phyloP scores from a whole-genome alignment of 2,329 filamentous ascomycete species.

The Fusarium sublunatum region DNA sequence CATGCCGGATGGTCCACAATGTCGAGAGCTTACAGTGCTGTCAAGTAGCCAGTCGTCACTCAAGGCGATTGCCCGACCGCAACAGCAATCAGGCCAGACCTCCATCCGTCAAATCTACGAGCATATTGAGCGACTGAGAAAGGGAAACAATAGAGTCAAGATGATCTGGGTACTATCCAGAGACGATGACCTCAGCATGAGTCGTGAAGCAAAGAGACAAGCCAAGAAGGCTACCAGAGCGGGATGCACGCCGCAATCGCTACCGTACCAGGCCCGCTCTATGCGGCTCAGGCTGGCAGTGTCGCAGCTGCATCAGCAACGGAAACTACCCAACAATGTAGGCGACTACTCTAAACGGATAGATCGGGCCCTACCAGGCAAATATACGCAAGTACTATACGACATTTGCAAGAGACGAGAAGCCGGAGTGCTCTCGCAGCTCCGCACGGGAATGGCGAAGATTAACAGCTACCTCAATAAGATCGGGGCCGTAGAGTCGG shows the following conservation, averaged over 20 bases:
- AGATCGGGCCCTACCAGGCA: conserved; percentile 7
- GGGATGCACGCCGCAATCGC: neutral
- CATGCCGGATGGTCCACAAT: conserved; percentile 16
- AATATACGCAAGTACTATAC: conserved; percentile 4
- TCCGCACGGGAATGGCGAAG: conserved; percentile 5
- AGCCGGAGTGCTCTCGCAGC: neutral
- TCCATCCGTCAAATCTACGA: conserved; percentile 22
- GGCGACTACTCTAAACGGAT: conserved; percentile 16
- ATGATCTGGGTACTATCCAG: conserved; percentile 13
- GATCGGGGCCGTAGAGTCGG: neutral
- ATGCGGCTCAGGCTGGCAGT: neutral
- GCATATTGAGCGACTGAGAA: conserved; percentile 3
- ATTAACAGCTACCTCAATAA: conserved; percentile 2
- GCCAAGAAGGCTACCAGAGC: conserved; percentile 1
- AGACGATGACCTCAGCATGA: neutral
- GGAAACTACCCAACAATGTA: conserved; percentile 6
- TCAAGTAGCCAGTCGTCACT: conserved; percentile 24
- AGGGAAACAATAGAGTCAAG: conserved; percentile 2
- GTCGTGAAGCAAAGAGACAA: neutral
- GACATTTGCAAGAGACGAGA: neutral
- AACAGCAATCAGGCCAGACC: conserved; percentile 25
- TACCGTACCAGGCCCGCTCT: conserved; percentile 1
- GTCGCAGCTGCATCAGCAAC: neutral
- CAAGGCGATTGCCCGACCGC: conserved; percentile 19
- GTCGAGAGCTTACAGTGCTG: conserved; percentile 15